Percentiles rank a stretch among this genome's conserved stretches.
phyloP scores from a whole-genome alignment of 495 filamentous ascomycete species.

The Glarea lozoyensis region DNA sequence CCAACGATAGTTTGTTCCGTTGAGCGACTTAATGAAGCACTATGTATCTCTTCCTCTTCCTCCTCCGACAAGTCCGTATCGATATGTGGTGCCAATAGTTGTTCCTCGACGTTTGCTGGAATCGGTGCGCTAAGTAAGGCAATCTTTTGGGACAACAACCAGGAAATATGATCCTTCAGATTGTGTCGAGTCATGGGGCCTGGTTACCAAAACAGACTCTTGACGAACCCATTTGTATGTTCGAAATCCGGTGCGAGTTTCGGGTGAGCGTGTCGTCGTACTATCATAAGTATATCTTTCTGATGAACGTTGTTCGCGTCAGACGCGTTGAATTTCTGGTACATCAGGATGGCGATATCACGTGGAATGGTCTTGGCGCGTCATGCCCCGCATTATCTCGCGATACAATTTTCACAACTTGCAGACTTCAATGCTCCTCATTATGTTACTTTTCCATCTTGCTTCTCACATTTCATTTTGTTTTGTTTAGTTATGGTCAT shows the following conservation, averaged over 20 bases:
- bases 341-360: no score
- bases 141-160: conserved; percentile 43
- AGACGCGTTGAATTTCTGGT: not conserved
- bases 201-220: conserved; percentile 5
- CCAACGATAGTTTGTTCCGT: conserved; percentile 7
- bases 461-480: no score
- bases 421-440: no score
- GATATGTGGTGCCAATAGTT: conserved; percentile 1
- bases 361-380: no score
- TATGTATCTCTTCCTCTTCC: conserved; percentile 6
- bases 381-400: no score
- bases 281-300: not conserved
- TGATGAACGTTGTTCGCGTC: not conserved
- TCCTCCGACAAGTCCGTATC: conserved; percentile 7
- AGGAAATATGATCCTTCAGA: conserved; percentile 46
- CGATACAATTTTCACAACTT: no score
- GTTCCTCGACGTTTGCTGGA: not conserved
- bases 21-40: conserved; percentile 3
- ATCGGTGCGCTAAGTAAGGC: conserved; percentile 12
- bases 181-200: conserved; percentile 57
- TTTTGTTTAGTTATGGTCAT: no score
- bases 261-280: no score
- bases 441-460: no score
- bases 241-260: not conserved
- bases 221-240: conserved; percentile 15